Evolutionary conservation across 345 rosid genomes (phyloP).

Genomic region (Hibiscus trionum): DNA sequence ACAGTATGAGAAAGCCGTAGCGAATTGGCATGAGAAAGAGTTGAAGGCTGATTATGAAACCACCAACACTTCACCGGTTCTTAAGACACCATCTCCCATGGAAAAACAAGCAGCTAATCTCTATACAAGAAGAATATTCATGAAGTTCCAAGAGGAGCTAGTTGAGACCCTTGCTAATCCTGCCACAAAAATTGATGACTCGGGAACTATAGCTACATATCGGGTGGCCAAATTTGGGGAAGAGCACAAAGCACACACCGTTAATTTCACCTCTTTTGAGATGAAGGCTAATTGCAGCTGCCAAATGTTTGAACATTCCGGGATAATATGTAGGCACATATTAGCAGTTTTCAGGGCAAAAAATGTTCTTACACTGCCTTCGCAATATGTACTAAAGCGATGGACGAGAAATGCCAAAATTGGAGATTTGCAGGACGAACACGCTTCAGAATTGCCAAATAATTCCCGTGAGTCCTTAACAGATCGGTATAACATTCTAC

Average conservation of each 20-base stretch:
- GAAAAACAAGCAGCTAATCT: conserved; percentile 44
- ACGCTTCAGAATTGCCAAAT: conserved; percentile 23
- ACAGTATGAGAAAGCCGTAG: conserved; percentile 38
- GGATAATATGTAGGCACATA: conserved; percentile 54
- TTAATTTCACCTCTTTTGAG: conserved; percentile 38
- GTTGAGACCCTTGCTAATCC: conserved; percentile 40
- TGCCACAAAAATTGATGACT: conserved; percentile 35
- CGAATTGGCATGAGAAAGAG: conserved; percentile 38
- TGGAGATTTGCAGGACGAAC: conserved; percentile 38
- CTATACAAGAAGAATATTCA: conserved; percentile 32
- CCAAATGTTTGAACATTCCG: conserved; percentile 61
- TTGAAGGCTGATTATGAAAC: conserved; percentile 42
- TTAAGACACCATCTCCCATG: conserved; percentile 45
- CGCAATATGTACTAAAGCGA: conserved; percentile 44
- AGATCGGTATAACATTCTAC: conserved; percentile 43
- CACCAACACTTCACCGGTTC: conserved; percentile 29
- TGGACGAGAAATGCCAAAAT: conserved; percentile 60
- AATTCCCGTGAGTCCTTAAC: conserved; percentile 47
- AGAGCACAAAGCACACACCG: conserved; percentile 41
- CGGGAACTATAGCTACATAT: conserved; percentile 29
- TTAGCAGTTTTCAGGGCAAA: conserved; percentile 57
- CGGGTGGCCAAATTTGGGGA: conserved; percentile 55
- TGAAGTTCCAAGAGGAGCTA: conserved; percentile 41
- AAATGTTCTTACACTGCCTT: conserved; percentile 61
- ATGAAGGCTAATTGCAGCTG: conserved; percentile 61